Conservation (phyloP, 2,329 filamentous ascomycete species). For the Diaporthe sp. region DNA sequence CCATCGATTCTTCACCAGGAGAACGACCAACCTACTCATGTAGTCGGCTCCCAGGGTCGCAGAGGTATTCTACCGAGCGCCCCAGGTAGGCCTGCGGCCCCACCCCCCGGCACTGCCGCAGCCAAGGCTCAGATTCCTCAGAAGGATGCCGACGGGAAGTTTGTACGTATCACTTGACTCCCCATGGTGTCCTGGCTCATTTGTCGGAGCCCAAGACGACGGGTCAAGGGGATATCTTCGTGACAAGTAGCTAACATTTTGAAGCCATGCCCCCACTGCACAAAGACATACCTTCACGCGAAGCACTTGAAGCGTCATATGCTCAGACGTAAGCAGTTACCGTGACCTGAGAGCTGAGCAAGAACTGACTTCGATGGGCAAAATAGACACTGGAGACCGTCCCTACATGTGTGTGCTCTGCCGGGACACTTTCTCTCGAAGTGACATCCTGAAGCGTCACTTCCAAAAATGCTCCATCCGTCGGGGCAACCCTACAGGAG, state of each 20-base stretch:
- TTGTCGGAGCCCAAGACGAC: no score
- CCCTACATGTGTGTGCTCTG: conserved; percentile 99
- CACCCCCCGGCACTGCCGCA: conserved; percentile 75
- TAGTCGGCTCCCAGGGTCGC: conserved; percentile 94
- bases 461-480: conserved; percentile 99
- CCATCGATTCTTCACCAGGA: conserved; percentile 67
- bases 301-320: conserved; percentile 98
- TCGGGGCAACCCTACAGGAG: conserved; percentile 94
- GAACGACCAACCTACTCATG: conserved; percentile 82
- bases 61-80: conserved; percentile 93
- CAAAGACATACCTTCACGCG: conserved; percentile 96
- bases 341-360: conserved; percentile 43
- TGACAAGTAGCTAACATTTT: background rate
- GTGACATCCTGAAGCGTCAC: conserved; percentile 98
- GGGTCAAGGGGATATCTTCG: no score
- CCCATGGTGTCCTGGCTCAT: background rate
- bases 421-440: conserved; percentile 97
- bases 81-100: conserved; percentile 85
- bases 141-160: conserved; percentile 98
- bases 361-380: conserved; percentile 17
- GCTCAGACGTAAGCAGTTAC: conserved; percentile 84
- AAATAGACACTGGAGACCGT: conserved; percentile 91
- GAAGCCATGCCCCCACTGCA: conserved; percentile 91
- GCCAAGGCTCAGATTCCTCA: conserved; percentile 88
- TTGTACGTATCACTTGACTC: conserved; percentile 52